Conservation (phyloP, 768 basidiomycete genomes). For the Fomitopsis pulvina region DNA sequence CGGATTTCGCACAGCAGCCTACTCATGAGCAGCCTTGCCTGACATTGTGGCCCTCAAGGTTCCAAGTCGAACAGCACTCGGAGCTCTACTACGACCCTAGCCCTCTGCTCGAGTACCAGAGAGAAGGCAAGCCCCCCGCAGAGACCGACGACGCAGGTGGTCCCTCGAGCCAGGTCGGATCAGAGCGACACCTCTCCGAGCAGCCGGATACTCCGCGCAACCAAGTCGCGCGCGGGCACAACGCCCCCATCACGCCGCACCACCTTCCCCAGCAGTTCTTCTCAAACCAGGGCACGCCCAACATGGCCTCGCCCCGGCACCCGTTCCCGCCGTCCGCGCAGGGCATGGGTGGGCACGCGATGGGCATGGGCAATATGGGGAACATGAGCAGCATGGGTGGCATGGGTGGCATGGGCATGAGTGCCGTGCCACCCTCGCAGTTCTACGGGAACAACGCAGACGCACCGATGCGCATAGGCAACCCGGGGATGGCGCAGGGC, state of each 20-base stretch:
- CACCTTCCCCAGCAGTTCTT: constrained; percentile 6
- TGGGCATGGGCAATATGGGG: constrained; percentile 23
- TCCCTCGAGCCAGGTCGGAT: constrained; percentile 1
- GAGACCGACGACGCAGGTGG: constrained; percentile 12
- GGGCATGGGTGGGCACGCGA: constrained; percentile 13
- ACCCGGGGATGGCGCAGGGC: constrained; percentile 11
- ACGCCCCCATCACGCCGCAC: not conserved
- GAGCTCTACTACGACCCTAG: constrained; percentile 70
- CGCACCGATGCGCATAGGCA: constrained; percentile 14
- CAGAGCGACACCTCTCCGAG: constrained; percentile 2
- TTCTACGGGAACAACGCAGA: constrained; percentile 29
- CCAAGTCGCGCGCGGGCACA: not conserved
- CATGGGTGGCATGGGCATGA: constrained; percentile 18
- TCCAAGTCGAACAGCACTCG: constrained; percentile 68
- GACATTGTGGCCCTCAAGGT: constrained; percentile 35
- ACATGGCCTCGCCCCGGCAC: constrained; percentile 17
- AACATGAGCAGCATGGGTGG: constrained; percentile 21
- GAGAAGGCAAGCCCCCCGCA: constrained; percentile 15
- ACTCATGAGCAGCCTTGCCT: not conserved
- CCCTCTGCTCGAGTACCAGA: constrained; percentile 33
- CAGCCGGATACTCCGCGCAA: constrained; percentile 12
- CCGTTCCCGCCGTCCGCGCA: constrained; percentile 13
- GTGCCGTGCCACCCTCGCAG: constrained; percentile 31
- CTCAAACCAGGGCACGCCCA: constrained; percentile 7
- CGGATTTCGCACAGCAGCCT: constrained; percentile 21